phyloP scores from a whole-genome alignment of 306 rosid genomes.

The Rosa persica region DNA sequence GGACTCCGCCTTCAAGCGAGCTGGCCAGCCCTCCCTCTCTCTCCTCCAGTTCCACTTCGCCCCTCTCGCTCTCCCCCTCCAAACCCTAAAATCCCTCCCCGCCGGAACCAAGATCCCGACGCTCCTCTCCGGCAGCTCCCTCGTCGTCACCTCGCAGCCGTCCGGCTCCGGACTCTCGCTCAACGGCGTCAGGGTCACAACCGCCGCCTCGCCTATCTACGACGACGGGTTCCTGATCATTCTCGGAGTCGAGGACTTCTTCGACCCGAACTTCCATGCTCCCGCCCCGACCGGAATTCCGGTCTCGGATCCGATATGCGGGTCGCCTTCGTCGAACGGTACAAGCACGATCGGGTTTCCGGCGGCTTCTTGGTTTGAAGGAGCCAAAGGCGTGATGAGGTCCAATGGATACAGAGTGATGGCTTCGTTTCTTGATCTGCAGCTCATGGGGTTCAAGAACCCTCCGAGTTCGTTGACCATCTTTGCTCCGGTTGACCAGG shows the following conservation, averaged over 20 bases:
- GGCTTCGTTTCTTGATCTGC: conserved; percentile 69
- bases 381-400: conserved; percentile 38
- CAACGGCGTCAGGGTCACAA: conserved; percentile 44
- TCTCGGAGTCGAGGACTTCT: conserved; percentile 54
- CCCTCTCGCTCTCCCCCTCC: conserved; percentile 43
- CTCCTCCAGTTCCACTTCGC: conserved; percentile 68
- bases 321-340: conserved; percentile 2
- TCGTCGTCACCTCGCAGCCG: conserved; percentile 48
- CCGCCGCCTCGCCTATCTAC: conserved; percentile 41
- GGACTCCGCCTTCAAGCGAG: conserved; percentile 55
- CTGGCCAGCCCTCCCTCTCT: conserved; percentile 77
- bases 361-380: conserved; percentile 35
- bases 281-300: conserved; percentile 18
- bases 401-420: conserved; percentile 48
- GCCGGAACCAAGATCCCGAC: conserved; percentile 69
- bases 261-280: conserved; percentile 46
- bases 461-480: conserved; percentile 46
- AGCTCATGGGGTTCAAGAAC: conserved; percentile 41
- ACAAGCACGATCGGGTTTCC: conserved; percentile 18
- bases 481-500: conserved; percentile 66
- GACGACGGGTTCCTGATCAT: conserved; percentile 60
- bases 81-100: conserved; percentile 56
- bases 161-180: conserved; percentile 34
- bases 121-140: conserved; percentile 38
- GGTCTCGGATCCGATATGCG: conserved; percentile 26